These are phyloP conservation scores for Epicoccum sorghinum DNA, from an alignment of 2,329 filamentous ascomycete genomes.

Conservation along the genomic window DNA sequence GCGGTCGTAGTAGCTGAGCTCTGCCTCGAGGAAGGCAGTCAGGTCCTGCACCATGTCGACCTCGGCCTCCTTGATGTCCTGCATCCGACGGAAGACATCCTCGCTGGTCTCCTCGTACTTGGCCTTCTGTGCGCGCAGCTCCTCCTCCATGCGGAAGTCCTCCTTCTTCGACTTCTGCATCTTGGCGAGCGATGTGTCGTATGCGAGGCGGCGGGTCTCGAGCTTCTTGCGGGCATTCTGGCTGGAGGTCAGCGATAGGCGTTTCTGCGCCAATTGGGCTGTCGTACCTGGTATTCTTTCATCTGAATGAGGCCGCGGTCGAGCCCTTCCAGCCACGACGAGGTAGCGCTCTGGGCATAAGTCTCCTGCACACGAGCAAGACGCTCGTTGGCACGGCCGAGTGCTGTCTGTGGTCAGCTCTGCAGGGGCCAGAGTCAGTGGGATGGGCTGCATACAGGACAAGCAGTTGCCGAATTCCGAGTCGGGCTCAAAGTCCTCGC, in stretches of 20 bases:
- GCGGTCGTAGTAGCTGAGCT: constrained; percentile 89
- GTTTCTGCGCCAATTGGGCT: neutral
- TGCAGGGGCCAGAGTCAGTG: neutral
- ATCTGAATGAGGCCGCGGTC: constrained; percentile 90
- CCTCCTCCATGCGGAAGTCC: constrained; percentile 91
- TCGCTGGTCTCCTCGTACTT: constrained; percentile 97
- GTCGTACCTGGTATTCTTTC: constrained; percentile 91
- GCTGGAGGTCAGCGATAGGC: constrained; percentile 20
- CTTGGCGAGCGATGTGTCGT: constrained; percentile 87
- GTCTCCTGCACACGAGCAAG: constrained; percentile 84
- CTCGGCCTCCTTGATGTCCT: constrained; percentile 94
- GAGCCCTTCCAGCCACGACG: constrained; percentile 87
- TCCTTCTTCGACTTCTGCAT: constrained; percentile 94
- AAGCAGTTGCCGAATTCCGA: constrained; percentile 92
- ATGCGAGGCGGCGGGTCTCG: constrained; percentile 84
- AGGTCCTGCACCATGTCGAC: constrained; percentile 81
- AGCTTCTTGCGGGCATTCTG: constrained; percentile 89
- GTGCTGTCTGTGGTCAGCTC: constrained; percentile 55
- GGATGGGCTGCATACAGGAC: constrained; percentile 60
- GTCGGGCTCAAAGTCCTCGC: constrained; percentile 89
- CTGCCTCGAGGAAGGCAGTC: constrained; percentile 80
- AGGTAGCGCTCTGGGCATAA: constrained; percentile 77
- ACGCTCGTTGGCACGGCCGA: constrained; percentile 87
- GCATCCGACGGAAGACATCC: constrained; percentile 89
- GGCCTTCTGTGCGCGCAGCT: constrained; percentile 85